Evolutionary conservation across 2,329 filamentous ascomycete species (phyloP).

Genomic region (Grosmannia serpens): DNA sequence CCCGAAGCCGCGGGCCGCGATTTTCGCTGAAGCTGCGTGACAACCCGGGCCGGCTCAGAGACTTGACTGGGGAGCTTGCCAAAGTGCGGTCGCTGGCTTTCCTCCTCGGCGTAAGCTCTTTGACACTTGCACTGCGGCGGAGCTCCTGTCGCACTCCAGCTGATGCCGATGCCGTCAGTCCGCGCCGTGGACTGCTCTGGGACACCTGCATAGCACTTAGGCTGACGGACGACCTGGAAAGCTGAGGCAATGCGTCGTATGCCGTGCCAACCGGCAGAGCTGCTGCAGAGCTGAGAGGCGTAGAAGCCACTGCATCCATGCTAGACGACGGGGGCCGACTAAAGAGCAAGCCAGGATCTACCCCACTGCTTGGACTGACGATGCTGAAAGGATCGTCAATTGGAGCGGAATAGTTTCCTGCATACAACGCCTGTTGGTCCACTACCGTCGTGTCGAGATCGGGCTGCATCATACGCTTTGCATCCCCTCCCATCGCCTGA

Average conservation of each 20-base stretch:
- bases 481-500: conserved; percentile 21
- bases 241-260: conserved; percentile 14
- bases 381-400: conserved; percentile 41
- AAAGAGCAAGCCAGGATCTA: conserved; percentile 49
- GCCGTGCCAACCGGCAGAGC: conserved; percentile 6
- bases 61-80: conserved; percentile 40
- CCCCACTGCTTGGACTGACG: conserved; percentile 33
- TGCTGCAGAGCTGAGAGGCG: conserved; percentile 3
- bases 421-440: conserved; percentile 23
- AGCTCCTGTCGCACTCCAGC: conserved; percentile 23
- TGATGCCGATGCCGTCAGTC: conserved; percentile 18
- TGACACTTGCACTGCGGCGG: conserved; percentile 33
- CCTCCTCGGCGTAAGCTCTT: conserved; percentile 27
- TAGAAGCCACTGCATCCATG: conserved; percentile 25
- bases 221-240: conserved; percentile 14
- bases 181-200: conserved; percentile 14
- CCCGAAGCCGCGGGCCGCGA: conserved; percentile 31
- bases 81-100: conserved; percentile 29
- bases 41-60: conserved; percentile 34
- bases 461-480: conserved; percentile 29
- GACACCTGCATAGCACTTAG: conserved; percentile 12
- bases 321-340: conserved; percentile 37
- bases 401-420: conserved; percentile 28
- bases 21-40: conserved; percentile 44
- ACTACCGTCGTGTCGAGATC: conserved; percentile 25